Evolutionary conservation across 83 land plant genomes (phyloP).

Genomic region (Thuja plicata): DNA sequence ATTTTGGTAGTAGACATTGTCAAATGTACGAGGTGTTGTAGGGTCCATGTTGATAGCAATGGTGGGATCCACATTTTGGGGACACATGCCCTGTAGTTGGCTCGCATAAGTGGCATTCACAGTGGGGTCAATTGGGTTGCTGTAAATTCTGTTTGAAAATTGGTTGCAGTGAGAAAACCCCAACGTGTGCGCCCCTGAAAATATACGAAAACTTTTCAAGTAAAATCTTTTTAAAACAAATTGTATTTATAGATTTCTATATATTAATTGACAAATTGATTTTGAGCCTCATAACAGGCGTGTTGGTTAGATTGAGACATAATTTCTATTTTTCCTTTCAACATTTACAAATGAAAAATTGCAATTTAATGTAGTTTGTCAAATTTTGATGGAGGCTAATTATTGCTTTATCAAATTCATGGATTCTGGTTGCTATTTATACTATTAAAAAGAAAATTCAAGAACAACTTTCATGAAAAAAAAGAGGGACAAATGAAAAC

Average conservation of each 20-base stretch:
- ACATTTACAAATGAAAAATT: too few species aligned
- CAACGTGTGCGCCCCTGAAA: slow-evolving; percentile 52
- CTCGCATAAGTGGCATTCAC: slow-evolving; percentile 29
- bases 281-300: too few species aligned
- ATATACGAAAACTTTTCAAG: neutral
- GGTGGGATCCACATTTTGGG: slow-evolving; percentile 34
- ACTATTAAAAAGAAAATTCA: too few species aligned
- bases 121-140: slow-evolving; percentile 43
- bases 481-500: too few species aligned
- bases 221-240: neutral
- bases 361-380: too few species aligned
- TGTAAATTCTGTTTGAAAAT: slow-evolving; percentile 43
- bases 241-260: too few species aligned
- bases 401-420: neutral
- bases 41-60: slow-evolving; percentile 59
- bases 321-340: too few species aligned
- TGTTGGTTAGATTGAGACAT: too few species aligned
- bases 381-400: too few species aligned
- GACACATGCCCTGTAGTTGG: slow-evolving; percentile 42
- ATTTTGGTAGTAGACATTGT: slow-evolving; percentile 44
- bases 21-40: slow-evolving; percentile 45
- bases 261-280: too few species aligned
- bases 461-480: too few species aligned
- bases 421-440: neutral
- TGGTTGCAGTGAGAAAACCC: slow-evolving; percentile 58